Evolutionary conservation across 495 filamentous ascomycete genomes (phyloP).

Genomic region (Jackrogersella minutella): DNA sequence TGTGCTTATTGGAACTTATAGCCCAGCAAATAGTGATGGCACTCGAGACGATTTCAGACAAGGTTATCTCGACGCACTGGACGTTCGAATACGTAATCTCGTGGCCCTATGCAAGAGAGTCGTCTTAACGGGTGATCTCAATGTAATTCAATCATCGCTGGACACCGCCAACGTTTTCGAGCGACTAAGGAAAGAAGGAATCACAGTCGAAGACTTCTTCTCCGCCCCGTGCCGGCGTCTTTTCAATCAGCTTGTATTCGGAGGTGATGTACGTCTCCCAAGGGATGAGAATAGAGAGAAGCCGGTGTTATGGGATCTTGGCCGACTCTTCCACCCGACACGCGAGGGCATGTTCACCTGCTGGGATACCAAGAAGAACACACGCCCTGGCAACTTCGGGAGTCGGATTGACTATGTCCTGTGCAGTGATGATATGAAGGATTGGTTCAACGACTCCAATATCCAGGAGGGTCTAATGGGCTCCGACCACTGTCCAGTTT

Average conservation of each 20-base stretch:
- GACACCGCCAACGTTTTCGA: conserved; percentile 78
- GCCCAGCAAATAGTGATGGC: conserved; percentile 86
- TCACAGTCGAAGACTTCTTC: conserved; percentile 73
- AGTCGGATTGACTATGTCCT: conserved; percentile 93
- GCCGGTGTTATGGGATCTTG: conserved; percentile 85
- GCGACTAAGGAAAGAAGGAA: conserved; percentile 71
- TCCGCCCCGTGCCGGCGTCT: conserved; percentile 77
- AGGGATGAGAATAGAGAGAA: conserved; percentile 76
- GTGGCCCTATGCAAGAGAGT: conserved; percentile 81
- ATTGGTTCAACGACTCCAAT: conserved; percentile 86
- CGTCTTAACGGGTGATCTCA: conserved; percentile 87
- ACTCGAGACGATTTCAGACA: conserved; percentile 84
- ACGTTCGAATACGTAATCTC: conserved; percentile 84
- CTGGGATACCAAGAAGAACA: conserved; percentile 88
- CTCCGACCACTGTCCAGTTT: conserved; percentile 97
- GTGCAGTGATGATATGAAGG: conserved; percentile 78
- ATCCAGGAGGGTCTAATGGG: conserved; percentile 96
- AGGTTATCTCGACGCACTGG: conserved; percentile 79
- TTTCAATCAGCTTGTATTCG: conserved; percentile 83
- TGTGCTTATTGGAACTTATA: conserved; percentile 89
- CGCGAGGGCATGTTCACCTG: conserved; percentile 95
- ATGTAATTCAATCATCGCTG: conserved; percentile 78
- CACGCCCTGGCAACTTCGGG: conserved; percentile 89
- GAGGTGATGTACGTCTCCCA: conserved; percentile 72
- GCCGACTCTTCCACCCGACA: conserved; percentile 79